These are phyloP conservation scores for Fraxinus platypoda DNA, from an alignment of 305 asterid species.

Conservation along the genomic window DNA sequence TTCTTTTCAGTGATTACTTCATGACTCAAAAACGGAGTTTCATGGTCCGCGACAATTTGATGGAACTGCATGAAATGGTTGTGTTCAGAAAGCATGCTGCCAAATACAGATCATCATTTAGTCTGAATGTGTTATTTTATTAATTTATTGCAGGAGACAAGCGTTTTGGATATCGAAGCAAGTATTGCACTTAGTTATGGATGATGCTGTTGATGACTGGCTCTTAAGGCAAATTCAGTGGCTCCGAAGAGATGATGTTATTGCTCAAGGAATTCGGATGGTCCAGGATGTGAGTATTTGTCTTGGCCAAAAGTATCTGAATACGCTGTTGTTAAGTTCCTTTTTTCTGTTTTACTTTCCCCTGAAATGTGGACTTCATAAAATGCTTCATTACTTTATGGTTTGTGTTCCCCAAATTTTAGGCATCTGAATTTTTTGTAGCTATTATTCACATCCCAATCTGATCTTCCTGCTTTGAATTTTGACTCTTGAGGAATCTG, in stretches of 20 bases:
- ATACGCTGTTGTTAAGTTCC: not conserved
- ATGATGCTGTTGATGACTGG: conserved; percentile 95
- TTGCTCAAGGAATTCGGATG: conserved; percentile 67
- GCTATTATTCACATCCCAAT: not conserved
- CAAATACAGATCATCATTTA: conserved; percentile 9
- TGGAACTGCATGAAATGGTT: not conserved
- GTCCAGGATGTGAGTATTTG: conserved; percentile 67
- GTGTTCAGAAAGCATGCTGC: not conserved
- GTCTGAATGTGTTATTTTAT: conserved; percentile 2
- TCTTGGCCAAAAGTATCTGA: not conserved
- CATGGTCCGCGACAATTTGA: not conserved
- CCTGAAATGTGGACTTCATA: not conserved
- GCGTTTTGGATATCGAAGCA: conserved; percentile 95
- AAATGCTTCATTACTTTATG: not conserved
- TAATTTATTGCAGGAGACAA: conserved; percentile 62
- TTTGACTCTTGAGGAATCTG: not conserved
- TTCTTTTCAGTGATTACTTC: not conserved
- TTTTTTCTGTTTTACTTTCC: not conserved
- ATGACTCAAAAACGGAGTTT: not conserved
- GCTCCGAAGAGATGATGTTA: conserved; percentile 83
- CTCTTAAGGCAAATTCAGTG: conserved; percentile 77
- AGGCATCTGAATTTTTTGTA: not conserved
- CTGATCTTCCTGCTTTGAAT: not conserved
- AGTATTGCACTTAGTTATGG: conserved; percentile 86
- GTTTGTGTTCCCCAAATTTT: not conserved